A percentile compares a stretch with the other conserved stretches of the same genome.
These are phyloP conservation scores for Candida railenensis DNA, from an alignment of 805 yeast genomes.

Conservation along the genomic window DNA sequence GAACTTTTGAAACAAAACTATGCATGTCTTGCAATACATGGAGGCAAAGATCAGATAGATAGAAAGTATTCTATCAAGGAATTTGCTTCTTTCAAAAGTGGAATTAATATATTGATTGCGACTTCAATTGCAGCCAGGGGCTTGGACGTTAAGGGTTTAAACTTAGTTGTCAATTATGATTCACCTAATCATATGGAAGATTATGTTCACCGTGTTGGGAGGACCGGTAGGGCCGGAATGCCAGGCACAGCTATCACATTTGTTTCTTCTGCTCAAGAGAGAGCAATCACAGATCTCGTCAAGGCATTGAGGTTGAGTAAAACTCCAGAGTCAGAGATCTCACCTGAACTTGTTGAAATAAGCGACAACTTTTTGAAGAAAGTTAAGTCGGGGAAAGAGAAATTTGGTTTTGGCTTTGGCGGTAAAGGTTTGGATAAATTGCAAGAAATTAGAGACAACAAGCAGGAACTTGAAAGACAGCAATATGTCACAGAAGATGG, in stretches of 20 bases:
- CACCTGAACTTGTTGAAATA: slow-evolving; percentile 48
- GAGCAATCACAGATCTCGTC: slow-evolving; percentile 66
- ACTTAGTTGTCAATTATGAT: slow-evolving; percentile 70
- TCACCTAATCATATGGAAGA: slow-evolving; percentile 90
- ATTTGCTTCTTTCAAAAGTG: slow-evolving; percentile 55
- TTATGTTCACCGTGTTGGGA: slow-evolving; percentile 92
- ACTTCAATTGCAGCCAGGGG: slow-evolving; percentile 97
- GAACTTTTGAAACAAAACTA: slow-evolving; percentile 53
- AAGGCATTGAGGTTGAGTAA: slow-evolving; percentile 64
- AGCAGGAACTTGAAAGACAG: slow-evolving; percentile 48
- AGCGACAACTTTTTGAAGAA: slow-evolving; percentile 57
- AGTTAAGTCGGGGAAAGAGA: slow-evolving; percentile 63
- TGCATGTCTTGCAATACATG: slow-evolving; percentile 74
- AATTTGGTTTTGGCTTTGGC: slow-evolving; percentile 78
- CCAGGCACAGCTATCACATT: slow-evolving; percentile 65
- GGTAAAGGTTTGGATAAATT: slow-evolving; percentile 87
- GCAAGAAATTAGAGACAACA: slow-evolving; percentile 57
- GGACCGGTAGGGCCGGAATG: slow-evolving; percentile 92
- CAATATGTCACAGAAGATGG: slow-evolving; percentile 44
- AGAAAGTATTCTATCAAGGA: slow-evolving; percentile 71
- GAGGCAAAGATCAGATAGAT: slow-evolving; percentile 87
- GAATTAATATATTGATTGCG: slow-evolving; percentile 69
- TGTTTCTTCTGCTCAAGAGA: slow-evolving; percentile 58
- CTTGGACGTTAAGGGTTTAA: slow-evolving; percentile 83
- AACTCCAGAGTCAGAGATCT: slow-evolving; percentile 42